A percentile compares a stretch with the other conserved stretches of the same genome.
These are phyloP conservation scores for Monosporascus sp. DNA, from an alignment of 2,329 filamentous ascomycete genomes.

Conservation along the genomic window DNA sequence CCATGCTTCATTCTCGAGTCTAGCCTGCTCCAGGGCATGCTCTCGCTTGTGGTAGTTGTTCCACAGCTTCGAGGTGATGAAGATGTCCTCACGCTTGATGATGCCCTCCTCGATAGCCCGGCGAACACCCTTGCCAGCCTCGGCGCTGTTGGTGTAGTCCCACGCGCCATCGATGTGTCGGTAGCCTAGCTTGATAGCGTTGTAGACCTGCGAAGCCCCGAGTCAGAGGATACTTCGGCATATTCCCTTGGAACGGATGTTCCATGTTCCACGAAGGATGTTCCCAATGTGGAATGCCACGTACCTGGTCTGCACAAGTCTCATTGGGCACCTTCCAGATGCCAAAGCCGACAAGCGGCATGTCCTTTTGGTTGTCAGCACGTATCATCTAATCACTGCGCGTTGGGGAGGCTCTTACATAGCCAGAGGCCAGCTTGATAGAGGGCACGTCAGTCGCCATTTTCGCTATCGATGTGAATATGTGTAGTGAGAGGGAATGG, in stretches of 20 bases:
- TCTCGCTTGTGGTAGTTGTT: constrained; percentile 58
- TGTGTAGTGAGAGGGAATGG: background rate
- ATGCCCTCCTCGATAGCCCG: constrained; percentile 51
- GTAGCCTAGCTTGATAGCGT: constrained; percentile 49
- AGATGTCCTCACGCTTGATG: constrained; percentile 59
- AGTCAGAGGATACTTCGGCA: too few species aligned
- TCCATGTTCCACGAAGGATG: background rate
- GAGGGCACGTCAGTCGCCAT: constrained; percentile 23
- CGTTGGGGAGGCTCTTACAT: constrained; percentile 18
- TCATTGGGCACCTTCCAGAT: constrained; percentile 36
- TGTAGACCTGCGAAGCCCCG: constrained; percentile 51
- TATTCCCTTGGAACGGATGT: background rate
- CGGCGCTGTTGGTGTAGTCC: constrained; percentile 60
- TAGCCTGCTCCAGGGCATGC: constrained; percentile 56
- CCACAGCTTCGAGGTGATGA: constrained; percentile 64
- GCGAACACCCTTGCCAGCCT: constrained; percentile 60
- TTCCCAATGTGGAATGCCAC: constrained; percentile 45
- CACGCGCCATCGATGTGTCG: constrained; percentile 48
- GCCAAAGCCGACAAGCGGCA: constrained; percentile 36
- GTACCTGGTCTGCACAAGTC: constrained; percentile 35
- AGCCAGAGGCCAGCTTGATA: constrained; percentile 31
- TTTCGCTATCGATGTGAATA: background rate
- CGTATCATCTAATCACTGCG: background rate
- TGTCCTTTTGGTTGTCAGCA: constrained; percentile 23
- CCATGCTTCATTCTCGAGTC: constrained; percentile 57